Percentiles rank a stretch among this genome's conserved stretches.
phyloP scores from a whole-genome alignment of 371 early-diverging fungal species.

The Zychaea mexicana region DNA sequence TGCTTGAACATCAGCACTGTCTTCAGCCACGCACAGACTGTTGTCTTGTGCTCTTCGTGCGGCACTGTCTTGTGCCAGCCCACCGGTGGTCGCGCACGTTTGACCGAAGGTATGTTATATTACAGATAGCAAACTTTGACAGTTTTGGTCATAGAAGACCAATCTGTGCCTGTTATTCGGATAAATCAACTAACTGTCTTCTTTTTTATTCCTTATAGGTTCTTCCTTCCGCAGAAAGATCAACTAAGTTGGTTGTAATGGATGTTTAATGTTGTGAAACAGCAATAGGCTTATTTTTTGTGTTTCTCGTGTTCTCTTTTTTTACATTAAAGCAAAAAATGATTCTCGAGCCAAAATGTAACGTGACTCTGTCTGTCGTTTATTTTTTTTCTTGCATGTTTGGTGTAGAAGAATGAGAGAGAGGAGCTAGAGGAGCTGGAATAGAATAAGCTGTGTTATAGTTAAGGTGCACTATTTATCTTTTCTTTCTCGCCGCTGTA shows the following conservation, averaged over 20 bases:
- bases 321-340: not conserved
- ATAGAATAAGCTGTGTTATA: too few relatives aligned
- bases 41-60: conserved; percentile 95
- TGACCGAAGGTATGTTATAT: conserved; percentile 74
- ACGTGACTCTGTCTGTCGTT: not conserved
- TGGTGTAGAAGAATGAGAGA: not conserved
- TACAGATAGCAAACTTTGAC: not conserved
- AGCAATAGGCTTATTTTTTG: conserved; percentile 5
- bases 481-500: too few relatives aligned
- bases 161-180: not conserved
- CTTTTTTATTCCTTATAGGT: conserved; percentile 16
- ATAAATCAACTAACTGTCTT: not conserved
- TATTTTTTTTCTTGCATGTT: not conserved
- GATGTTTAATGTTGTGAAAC: conserved; percentile 5
- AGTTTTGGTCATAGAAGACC: too few relatives aligned
- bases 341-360: not conserved
- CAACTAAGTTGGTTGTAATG: conserved; percentile 25
- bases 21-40: conserved; percentile 98
- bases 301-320: conserved; percentile 3
- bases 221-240: conserved; percentile 54
- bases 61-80: conserved; percentile 95
- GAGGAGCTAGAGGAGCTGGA: too few relatives aligned
- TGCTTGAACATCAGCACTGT: conserved; percentile 96
- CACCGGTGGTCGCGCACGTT: conserved; percentile 97
- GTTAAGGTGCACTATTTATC: too few relatives aligned